A percentile compares a stretch with the other conserved stretches of the same genome.
These are phyloP conservation scores for Sclerotinia glacialis DNA, from an alignment of 2,329 filamentous ascomycete genomes.

Conservation along the genomic window DNA sequence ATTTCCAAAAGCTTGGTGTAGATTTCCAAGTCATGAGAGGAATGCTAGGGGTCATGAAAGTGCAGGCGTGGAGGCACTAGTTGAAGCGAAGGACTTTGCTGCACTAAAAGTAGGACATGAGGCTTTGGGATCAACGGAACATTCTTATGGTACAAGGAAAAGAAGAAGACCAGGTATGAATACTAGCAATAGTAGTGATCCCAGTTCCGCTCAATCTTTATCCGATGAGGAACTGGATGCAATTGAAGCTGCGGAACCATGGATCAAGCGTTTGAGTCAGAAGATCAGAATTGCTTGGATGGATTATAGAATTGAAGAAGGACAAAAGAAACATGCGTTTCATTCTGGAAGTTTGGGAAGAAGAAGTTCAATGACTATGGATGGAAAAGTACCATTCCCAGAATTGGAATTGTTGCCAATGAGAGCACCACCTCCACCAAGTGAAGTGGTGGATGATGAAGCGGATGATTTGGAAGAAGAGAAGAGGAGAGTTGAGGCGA, in stretches of 20 bases:
- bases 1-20: conserved; percentile 36
- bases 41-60: conserved; percentile 28
- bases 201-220: not conserved
- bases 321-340: conserved; percentile 8
- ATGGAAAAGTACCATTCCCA: conserved; percentile 33
- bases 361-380: conserved; percentile 32
- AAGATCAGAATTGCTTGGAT: conserved; percentile 15
- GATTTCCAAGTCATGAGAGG: conserved; percentile 34
- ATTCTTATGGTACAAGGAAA: conserved; percentile 28
- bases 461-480: conserved; percentile 21
- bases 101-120: conserved; percentile 25
- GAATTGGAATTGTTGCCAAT: conserved; percentile 36
- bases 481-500: conserved; percentile 24
- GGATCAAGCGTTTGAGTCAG: conserved; percentile 14
- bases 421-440: conserved; percentile 21
- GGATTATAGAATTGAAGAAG: conserved; percentile 11
- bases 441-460: conserved; percentile 23
- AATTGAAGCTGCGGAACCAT: conserved; percentile 11
- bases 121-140: conserved; percentile 27
- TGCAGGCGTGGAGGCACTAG: conserved; percentile 25
- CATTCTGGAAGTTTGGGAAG: conserved; percentile 25
- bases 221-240: conserved; percentile 15
- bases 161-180: conserved; percentile 8
- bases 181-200: not conserved
- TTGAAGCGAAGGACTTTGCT: conserved; percentile 30